These are phyloP conservation scores for Beauveria pseudobassiana DNA, from an alignment of 2,329 filamentous ascomycete species.

Conservation along the genomic window DNA sequence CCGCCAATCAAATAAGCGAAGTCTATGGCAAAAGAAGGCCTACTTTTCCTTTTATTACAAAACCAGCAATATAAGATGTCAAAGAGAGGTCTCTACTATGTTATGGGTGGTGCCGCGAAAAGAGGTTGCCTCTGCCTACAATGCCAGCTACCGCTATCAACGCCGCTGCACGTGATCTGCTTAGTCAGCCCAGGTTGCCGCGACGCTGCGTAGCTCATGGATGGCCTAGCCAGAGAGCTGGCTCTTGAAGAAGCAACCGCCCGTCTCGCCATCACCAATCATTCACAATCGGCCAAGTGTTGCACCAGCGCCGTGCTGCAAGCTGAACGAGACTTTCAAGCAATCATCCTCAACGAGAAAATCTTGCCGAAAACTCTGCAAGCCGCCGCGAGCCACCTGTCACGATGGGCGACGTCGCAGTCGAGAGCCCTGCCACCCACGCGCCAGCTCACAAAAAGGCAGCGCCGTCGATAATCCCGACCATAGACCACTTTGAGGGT, in stretches of 20 bases:
- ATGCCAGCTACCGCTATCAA: neutral
- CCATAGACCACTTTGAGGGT: conserved; percentile 84
- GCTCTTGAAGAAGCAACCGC: neutral
- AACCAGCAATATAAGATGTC: no score
- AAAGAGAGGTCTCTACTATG: no score
- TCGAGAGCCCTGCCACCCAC: conserved; percentile 72
- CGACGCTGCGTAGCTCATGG: conserved; percentile 10
- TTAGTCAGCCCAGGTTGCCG: conserved; percentile 8
- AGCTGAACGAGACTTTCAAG: neutral
- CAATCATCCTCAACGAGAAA: no score
- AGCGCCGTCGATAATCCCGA: conserved; percentile 72
- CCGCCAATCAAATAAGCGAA: no score
- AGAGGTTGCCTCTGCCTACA: neutral
- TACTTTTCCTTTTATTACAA: no score
- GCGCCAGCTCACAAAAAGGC: conserved; percentile 75
- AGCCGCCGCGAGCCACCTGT: conserved; percentile 10
- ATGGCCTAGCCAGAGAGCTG: conserved; percentile 6
- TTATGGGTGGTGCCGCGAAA: neutral
- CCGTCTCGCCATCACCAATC: neutral
- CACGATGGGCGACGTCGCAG: conserved; percentile 77
- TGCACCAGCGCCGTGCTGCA: neutral
- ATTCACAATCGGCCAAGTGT: neutral
- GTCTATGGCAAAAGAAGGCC: no score
- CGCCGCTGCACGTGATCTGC: neutral
- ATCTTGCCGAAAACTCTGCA: neutral